A percentile compares a stretch with the other conserved stretches of the same genome.
Conservation (phyloP, 352 stramenopile genomes). For the Phytophthora agathidicida region DNA sequence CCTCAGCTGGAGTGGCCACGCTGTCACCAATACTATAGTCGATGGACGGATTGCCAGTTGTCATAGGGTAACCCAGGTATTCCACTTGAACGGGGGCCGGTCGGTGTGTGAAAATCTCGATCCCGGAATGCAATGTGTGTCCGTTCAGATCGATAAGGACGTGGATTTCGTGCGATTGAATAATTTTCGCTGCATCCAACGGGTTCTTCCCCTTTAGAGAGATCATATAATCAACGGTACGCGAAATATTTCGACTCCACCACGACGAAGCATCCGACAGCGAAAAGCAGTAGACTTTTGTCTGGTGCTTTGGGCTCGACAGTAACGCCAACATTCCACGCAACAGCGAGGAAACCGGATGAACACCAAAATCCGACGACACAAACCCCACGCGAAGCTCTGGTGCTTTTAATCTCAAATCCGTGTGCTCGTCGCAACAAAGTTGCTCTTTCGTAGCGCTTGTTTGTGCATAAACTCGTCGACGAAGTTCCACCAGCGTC, state of each 20-base stretch:
- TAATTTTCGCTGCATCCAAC: slow-evolving; percentile 48
- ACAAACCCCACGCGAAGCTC: slow-evolving; percentile 71
- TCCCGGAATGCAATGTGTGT: slow-evolving; percentile 80
- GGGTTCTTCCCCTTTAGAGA: slow-evolving; percentile 67
- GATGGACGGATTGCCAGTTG: slow-evolving; percentile 60
- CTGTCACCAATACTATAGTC: slow-evolving; percentile 75
- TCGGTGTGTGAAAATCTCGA: slow-evolving; percentile 65
- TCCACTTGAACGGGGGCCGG: slow-evolving; percentile 72
- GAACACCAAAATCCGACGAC: slow-evolving; percentile 84
- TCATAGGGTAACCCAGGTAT: slow-evolving; percentile 84
- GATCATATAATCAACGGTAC: slow-evolving; percentile 67
- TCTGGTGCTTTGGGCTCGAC: slow-evolving; percentile 27
- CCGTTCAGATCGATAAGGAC: slow-evolving; percentile 87
- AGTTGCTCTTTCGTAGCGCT: slow-evolving; percentile 12
- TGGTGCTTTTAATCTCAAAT: slow-evolving; percentile 32
- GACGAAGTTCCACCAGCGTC: slow-evolving; percentile 32
- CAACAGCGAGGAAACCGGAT: slow-evolving; percentile 76
- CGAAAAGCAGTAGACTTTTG: slow-evolving; percentile 78
- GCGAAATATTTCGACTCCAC: slow-evolving; percentile 86
- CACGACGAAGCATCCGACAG: slow-evolving; percentile 63
- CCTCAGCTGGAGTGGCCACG: slow-evolving; percentile 56
- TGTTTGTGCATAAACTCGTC: slow-evolving; percentile 15
- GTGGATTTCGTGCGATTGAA: slow-evolving; percentile 65
- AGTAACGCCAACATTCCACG: slow-evolving; percentile 67
- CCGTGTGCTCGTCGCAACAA: slow-evolving; percentile 13